These are phyloP conservation scores for Chaetomium fimeti DNA, from an alignment of 495 filamentous ascomycete species.

Conservation along the genomic window DNA sequence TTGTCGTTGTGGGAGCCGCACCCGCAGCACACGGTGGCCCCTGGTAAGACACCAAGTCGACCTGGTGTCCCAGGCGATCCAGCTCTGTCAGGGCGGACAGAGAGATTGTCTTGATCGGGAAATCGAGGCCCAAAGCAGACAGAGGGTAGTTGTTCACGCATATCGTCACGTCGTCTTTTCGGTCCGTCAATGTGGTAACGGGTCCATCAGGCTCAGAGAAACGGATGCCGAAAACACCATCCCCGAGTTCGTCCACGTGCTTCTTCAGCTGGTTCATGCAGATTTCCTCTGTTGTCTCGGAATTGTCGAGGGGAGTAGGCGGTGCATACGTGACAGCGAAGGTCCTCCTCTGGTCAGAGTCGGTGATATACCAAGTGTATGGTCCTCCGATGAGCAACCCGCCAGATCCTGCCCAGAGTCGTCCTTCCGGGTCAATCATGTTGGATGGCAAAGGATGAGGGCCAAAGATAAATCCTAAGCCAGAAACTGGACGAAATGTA, in stretches of 20 bases:
- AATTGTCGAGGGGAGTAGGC: not conserved
- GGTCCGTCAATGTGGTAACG: not conserved
- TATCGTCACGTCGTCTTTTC: not conserved
- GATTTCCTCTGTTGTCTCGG: not conserved
- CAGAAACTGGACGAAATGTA: too few relatives aligned
- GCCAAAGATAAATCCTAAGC: not conserved
- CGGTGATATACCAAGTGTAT: not conserved
- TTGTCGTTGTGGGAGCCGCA: not conserved
- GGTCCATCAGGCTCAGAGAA: constrained; percentile 4
- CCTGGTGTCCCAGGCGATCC: not conserved
- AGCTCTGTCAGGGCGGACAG: not conserved
- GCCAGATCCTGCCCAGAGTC: not conserved
- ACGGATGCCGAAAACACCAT: constrained; percentile 2
- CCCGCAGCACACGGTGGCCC: not conserved
- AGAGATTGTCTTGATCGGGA: not conserved
- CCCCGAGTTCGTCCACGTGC: constrained; percentile 3
- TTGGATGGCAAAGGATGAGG: not conserved
- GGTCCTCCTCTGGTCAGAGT: not conserved
- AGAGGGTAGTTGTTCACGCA: constrained; percentile 8
- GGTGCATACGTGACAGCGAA: constrained; percentile 4
- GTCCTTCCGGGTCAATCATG: not conserved
- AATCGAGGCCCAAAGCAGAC: not conserved
- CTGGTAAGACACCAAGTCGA: constrained; percentile 6
- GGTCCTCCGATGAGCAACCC: not conserved
- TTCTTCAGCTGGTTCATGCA: constrained; percentile 1